Percentiles rank a stretch among this genome's conserved stretches.
phyloP scores from a whole-genome alignment of 352 stramenopile genomes.

The Plasmopara halstedii region DNA sequence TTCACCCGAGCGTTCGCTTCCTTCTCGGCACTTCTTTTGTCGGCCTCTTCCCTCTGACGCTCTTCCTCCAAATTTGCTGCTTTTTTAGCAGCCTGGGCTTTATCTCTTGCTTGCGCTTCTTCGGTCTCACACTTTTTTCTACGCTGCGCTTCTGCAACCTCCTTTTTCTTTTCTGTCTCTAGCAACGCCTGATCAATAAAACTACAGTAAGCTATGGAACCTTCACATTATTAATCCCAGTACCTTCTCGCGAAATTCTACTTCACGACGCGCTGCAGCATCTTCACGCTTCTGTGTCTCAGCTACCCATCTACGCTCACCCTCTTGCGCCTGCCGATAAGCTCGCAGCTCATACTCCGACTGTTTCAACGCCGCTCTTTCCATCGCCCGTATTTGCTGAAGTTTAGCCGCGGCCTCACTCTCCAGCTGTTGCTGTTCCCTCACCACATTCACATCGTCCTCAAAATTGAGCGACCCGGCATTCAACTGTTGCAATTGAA shows the following conservation, averaged over 20 bases:
- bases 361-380: conserved; percentile 32
- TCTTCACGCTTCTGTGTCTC: conserved; percentile 31
- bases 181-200: conserved; percentile 11
- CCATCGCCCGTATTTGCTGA: conserved; percentile 30
- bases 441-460: conserved; percentile 16
- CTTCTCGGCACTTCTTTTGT: conserved; percentile 26
- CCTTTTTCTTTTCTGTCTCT: conserved; percentile 17
- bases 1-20: conserved; percentile 28
- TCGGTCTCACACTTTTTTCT: conserved; percentile 19
- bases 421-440: conserved; percentile 31
- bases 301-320: conserved; percentile 21
- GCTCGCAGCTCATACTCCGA: conserved; percentile 41
- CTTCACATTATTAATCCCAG: too few species aligned
- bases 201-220: too few species aligned
- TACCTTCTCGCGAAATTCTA: conserved; percentile 36
- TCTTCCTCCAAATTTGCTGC: conserved; percentile 26
- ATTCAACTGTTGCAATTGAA: conserved; percentile 27
- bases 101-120: conserved; percentile 28
- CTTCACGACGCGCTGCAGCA: conserved; percentile 14
- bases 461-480: background rate
- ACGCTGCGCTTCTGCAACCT: conserved; percentile 17
- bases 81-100: conserved; percentile 21
- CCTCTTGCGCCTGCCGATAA: conserved; percentile 36
- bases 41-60: conserved; percentile 24
- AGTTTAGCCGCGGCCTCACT: conserved; percentile 26